Conservation (phyloP, 306 rosid species). For the Inga laurina region DNA sequence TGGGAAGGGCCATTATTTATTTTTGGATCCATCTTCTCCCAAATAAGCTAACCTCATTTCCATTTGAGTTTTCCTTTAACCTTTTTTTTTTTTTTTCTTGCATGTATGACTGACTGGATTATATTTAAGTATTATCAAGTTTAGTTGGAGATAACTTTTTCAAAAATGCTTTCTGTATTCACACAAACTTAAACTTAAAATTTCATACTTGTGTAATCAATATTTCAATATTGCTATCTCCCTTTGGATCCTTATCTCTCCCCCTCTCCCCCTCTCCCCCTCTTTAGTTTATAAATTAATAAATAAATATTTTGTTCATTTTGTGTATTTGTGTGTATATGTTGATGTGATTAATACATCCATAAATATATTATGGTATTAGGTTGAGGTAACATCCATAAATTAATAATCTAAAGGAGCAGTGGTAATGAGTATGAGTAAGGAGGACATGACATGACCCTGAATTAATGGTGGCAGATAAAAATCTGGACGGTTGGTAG, state of each 20-base stretch:
- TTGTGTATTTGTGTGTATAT: background rate
- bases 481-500: conserved; percentile 54
- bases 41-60: conserved; percentile 31
- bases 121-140: no score
- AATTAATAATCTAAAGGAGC: background rate
- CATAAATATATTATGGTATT: background rate
- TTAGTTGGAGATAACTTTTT: no score
- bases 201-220: background rate
- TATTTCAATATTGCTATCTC: background rate
- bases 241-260: background rate
- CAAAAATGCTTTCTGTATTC: no score
- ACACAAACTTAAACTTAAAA: no score
- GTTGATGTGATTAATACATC: background rate
- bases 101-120: no score
- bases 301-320: background rate
- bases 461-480: conserved; percentile 52
- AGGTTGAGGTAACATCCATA: conserved; percentile 33
- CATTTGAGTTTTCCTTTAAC: background rate
- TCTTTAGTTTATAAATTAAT: background rate
- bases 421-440: background rate
- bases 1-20: conserved; percentile 36
- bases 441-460: conserved; percentile 50
- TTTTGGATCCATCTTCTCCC: conserved; percentile 32
- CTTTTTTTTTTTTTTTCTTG: no score
- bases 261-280: no score